A percentile compares a stretch with the other conserved stretches of the same genome.
These are phyloP conservation scores for Termitomyces bulborhizus DNA, from an alignment of 768 basidiomycete genomes.

Conservation along the genomic window DNA sequence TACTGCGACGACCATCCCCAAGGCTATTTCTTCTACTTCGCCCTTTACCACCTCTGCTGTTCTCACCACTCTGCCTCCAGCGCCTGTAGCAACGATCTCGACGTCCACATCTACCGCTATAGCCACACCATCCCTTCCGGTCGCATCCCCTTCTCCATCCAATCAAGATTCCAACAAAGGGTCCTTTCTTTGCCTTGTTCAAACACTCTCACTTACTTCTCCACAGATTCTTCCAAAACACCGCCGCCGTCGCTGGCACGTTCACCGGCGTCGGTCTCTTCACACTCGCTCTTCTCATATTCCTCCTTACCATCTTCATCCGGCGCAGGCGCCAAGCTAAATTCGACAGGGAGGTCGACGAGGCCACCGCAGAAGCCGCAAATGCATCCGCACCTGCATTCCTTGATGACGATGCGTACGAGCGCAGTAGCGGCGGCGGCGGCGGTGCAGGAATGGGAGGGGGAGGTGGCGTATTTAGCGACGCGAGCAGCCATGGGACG, in stretches of 20 bases:
- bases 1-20: too few species aligned
- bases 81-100: too few species aligned
- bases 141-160: too few species aligned
- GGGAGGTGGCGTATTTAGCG: background rate
- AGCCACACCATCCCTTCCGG: too few species aligned
- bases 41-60: too few species aligned
- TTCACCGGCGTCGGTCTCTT: conserved; percentile 68
- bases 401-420: conserved; percentile 31
- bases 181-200: too few species aligned
- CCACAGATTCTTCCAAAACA: too few species aligned
- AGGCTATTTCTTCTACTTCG: too few species aligned
- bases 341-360: conserved; percentile 70
- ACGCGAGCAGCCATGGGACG: background rate
- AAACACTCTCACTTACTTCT: too few species aligned
- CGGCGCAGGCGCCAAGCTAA: conserved; percentile 58
- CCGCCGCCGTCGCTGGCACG: conserved; percentile 55
- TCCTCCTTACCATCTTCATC: conserved; percentile 41
- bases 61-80: too few species aligned
- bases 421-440: background rate
- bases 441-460: background rate
- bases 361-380: conserved; percentile 41
- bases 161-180: too few species aligned
- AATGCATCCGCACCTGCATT: conserved; percentile 42
- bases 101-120: too few species aligned
- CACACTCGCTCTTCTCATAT: conserved; percentile 43